Percentiles rank a stretch among this genome's conserved stretches.
Conservation (phyloP, 441 rosid species). For the Omphalea diandra region DNA sequence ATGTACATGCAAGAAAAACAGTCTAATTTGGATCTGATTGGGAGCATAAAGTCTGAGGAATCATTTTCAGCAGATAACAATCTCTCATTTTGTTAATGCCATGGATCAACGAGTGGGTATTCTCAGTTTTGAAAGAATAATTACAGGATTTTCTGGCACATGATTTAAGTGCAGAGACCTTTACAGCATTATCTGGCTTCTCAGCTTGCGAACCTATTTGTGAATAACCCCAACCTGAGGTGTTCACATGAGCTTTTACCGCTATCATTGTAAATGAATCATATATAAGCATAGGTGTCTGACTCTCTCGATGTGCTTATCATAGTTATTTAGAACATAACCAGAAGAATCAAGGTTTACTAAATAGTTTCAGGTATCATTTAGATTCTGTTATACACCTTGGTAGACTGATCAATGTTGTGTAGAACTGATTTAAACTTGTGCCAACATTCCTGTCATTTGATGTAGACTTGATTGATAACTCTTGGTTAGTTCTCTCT, state of each 20-base stretch:
- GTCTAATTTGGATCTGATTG: not conserved
- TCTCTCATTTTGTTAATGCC: conserved; percentile 4
- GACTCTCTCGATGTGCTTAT: no score
- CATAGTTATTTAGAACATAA: no score
- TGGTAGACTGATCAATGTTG: not conserved
- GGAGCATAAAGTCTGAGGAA: not conserved
- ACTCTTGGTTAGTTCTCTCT: not conserved
- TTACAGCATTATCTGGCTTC: conserved; percentile 2
- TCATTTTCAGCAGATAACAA: not conserved
- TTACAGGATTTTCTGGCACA: not conserved
- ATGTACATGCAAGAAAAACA: conserved; percentile 17
- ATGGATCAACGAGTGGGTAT: not conserved
- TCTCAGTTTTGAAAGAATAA: not conserved
- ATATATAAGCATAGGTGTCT: no score
- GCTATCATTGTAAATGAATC: conserved; percentile 3
- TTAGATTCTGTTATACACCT: no score
- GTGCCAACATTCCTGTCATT: conserved; percentile 1
- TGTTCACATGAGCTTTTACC: not conserved
- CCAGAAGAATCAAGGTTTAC: not conserved
- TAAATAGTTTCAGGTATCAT: not conserved
- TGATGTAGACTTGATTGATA: not conserved
- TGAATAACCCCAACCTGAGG: not conserved
- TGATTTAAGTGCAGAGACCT: not conserved
- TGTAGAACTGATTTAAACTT: not conserved
- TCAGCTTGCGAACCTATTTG: not conserved